Base-by-base conservation (phyloP, 2,329 filamentous ascomycete species). In the Leptographium radiaticola region DNA sequence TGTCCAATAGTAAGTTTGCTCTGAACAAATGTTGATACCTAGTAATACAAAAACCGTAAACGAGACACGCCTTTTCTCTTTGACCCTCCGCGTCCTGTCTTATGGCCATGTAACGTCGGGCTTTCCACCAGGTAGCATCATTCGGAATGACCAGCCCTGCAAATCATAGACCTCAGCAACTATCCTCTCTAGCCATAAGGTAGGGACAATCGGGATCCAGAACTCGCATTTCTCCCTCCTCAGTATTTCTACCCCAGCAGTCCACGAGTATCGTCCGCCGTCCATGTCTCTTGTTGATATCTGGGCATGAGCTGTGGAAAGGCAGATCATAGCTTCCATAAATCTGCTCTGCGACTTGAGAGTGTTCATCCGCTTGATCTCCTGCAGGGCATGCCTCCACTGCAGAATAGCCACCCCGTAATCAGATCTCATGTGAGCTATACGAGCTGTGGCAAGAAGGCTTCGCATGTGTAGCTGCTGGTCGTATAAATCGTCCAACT, bases 401-500 rank as follows among this genome's bases (percentile, higher is more conserved):
- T 8, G 42, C 9, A 34, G 15, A 16, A 40, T 20, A 12, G 48
- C 48, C 13, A 15, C 18, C 13, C 15, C 33, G 8, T 11, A 18
- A 8, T 33, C 10, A 13, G 12, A 8, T 18, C 30, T 34, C 20
- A 50, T 9, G 18, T 54, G 46, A 7, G 48, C 53, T 3, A 51
- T 46, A 16, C 53, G 53, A 4, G 53, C 53, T 4, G 48, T 20
- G 2, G 53, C 53, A 15, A 54, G 4, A 7, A 54, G 42, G 2
- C n/a, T 2, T 13, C 53, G 53, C 48, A 54, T 34, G 25, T 54
- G 48, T n/a, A 54, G 53, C 34, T 40, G 53, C 48, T 54, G 53
- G 25, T 54, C 48, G 33, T 54, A 33, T 2, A 51, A 15, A 34
- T 54, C 52, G 10, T 49, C 42, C 3, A 53, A 10, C 5, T 31